Evolutionary conservation across 352 stramenopile species (phyloP).

Genomic region (Pythium dissimile): DNA sequence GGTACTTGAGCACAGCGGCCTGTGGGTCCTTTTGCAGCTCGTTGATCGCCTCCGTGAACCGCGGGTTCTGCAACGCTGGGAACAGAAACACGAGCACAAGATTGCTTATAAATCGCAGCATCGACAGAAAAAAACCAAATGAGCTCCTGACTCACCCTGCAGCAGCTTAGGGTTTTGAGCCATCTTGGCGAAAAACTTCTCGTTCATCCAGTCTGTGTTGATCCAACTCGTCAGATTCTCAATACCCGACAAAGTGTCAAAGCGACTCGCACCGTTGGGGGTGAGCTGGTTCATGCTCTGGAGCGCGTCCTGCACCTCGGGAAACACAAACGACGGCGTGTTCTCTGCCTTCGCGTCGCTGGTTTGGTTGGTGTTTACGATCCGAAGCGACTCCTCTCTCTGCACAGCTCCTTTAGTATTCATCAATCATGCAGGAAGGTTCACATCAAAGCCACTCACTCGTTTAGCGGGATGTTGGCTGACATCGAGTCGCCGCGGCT

Average conservation of each 20-base stretch:
- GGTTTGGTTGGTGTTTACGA: slow-evolving; percentile 29
- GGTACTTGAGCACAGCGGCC: slow-evolving; percentile 60
- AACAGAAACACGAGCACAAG: neutral
- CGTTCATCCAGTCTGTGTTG: slow-evolving; percentile 84
- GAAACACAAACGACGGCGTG: slow-evolving; percentile 48
- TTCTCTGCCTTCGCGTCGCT: slow-evolving; percentile 4
- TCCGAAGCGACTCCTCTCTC: slow-evolving; percentile 36
- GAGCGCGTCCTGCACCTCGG: slow-evolving; percentile 70
- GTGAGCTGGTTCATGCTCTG: slow-evolving; percentile 57
- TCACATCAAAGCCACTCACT: neutral
- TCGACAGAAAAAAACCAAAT: neutral
- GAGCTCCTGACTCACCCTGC: slow-evolving; percentile 34
- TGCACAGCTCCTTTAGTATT: slow-evolving; percentile 5
- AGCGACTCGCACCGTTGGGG: slow-evolving; percentile 41
- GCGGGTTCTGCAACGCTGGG: slow-evolving; percentile 69
- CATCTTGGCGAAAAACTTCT: slow-evolving; percentile 68
- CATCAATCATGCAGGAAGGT: neutral
- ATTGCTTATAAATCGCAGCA: neutral
- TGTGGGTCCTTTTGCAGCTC: slow-evolving; percentile 67
- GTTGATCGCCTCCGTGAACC: slow-evolving; percentile 61
- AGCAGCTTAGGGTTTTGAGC: slow-evolving; percentile 47
- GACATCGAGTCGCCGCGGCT: slow-evolving; percentile 6
- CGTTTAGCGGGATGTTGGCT: neutral
- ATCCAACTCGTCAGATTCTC: too few species aligned
- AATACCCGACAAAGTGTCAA: too few species aligned